phyloP scores from a whole-genome alignment of 257 asterid species.

The Eustoma russellianum region DNA sequence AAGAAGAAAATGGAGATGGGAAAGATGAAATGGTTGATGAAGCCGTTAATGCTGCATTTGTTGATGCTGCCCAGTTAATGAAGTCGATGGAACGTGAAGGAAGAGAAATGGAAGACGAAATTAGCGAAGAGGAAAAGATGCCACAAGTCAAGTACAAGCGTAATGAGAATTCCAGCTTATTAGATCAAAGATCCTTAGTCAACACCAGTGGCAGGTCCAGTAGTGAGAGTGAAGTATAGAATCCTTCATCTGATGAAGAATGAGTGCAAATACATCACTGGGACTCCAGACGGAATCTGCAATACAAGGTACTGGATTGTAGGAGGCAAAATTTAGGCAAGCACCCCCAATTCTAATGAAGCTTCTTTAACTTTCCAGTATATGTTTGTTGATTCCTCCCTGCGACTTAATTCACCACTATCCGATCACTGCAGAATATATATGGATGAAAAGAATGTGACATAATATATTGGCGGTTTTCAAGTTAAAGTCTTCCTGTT shows the following conservation, averaged over 20 bases:
- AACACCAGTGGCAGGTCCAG: slow-evolving; percentile 20
- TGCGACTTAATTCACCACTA: too few species aligned
- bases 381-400: too few species aligned
- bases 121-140: slow-evolving; percentile 16
- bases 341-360: too few species aligned
- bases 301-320: too few species aligned
- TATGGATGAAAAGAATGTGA: too few species aligned
- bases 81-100: slow-evolving; percentile 33
- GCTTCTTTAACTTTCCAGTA: too few species aligned
- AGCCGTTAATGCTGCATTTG: slow-evolving; percentile 43
- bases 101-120: slow-evolving; percentile 33
- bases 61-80: slow-evolving; percentile 48
- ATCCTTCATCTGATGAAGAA: slow-evolving; percentile 45
- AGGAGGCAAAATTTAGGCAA: too few species aligned
- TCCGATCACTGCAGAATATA: too few species aligned
- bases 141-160: slow-evolving; percentile 39
- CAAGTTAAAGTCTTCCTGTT: too few species aligned
- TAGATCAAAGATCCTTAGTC: slow-evolving; percentile 12
- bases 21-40: slow-evolving; percentile 24
- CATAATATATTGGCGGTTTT: too few species aligned
- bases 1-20: slow-evolving; percentile 18
- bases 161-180: slow-evolving; percentile 17
- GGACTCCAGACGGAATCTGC: too few species aligned
- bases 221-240: slow-evolving; percentile 48
- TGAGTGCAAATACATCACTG: slow-evolving; percentile 2